Conservation (phyloP, 805 yeast species). For the Teunomyces kruisii region DNA sequence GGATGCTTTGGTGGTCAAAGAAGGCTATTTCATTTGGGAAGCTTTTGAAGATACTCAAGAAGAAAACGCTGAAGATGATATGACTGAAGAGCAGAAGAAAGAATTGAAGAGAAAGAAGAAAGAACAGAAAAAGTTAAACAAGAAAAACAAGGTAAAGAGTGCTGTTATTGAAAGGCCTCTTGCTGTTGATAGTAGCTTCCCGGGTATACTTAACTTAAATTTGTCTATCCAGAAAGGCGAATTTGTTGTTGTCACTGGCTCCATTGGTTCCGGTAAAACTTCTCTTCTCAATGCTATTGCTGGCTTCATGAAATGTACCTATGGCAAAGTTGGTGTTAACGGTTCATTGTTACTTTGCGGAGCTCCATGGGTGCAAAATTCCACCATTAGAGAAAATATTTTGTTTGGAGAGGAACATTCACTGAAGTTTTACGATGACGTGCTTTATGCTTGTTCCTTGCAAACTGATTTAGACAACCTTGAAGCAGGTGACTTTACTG, state of each 20-base stretch:
- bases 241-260: constrained; percentile 36
- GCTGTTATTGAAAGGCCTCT: not conserved
- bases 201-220: constrained; percentile 22
- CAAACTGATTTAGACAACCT: constrained; percentile 61
- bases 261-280: constrained; percentile 38
- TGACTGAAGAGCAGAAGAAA: not conserved
- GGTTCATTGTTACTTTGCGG: constrained; percentile 33
- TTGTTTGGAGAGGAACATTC: constrained; percentile 26
- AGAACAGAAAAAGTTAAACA: not conserved
- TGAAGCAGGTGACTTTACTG: constrained; percentile 47
- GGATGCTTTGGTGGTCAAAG: constrained; percentile 17
- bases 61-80: not conserved
- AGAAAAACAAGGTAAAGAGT: not conserved
- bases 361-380: constrained; percentile 37
- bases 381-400: constrained; percentile 33
- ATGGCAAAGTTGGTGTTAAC: constrained; percentile 22
- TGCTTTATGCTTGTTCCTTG: constrained; percentile 59
- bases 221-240: constrained; percentile 29
- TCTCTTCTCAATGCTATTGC: constrained; percentile 36
- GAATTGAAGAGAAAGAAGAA: not conserved
- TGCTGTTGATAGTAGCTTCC: not conserved
- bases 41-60: constrained; percentile 9
- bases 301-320: constrained; percentile 31
- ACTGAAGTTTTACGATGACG: constrained; percentile 21
- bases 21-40: constrained; percentile 34